These are phyloP conservation scores for Sugiyamaella valdiviana DNA, from an alignment of 805 yeast species.

Conservation along the genomic window DNA sequence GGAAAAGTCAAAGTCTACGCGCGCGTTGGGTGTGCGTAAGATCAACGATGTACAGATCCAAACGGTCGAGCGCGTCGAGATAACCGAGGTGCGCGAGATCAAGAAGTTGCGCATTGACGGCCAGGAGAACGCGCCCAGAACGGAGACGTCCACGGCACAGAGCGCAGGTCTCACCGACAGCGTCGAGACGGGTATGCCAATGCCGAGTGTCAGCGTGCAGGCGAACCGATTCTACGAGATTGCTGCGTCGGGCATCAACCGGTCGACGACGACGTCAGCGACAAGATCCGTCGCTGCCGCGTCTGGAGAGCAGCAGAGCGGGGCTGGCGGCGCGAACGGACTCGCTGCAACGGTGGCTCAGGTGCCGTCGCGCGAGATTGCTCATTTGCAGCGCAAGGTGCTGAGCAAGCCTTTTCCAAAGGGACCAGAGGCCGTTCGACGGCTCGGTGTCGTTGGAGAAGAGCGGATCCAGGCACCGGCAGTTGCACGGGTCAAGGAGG, in stretches of 20 bases:
- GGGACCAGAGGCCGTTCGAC: neutral
- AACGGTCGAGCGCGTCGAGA: neutral
- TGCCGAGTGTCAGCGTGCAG: neutral
- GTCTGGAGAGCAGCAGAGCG: slow-evolving; percentile 20
- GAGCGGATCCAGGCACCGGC: neutral
- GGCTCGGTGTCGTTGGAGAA: neutral
- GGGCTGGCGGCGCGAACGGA: slow-evolving; percentile 25
- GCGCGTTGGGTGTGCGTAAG: neutral
- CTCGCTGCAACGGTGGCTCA: slow-evolving; percentile 28
- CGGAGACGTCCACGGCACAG: slow-evolving; percentile 5
- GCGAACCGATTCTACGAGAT: slow-evolving; percentile 41
- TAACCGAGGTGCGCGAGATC: slow-evolving; percentile 4
- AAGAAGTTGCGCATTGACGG: slow-evolving; percentile 9
- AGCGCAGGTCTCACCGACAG: neutral
- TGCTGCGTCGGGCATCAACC: slow-evolving; percentile 56
- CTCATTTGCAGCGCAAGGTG: slow-evolving; percentile 38
- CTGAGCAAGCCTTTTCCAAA: slow-evolving; percentile 11
- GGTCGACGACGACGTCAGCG: slow-evolving; percentile 36
- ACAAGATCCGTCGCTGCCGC: slow-evolving; percentile 27
- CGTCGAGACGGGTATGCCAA: neutral
- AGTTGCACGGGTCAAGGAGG: slow-evolving; percentile 16
- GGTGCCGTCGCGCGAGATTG: slow-evolving; percentile 36
- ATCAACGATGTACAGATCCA: neutral
- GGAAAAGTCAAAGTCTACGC: slow-evolving; percentile 3
- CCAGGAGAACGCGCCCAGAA: slow-evolving; percentile 13